Base-by-base conservation (phyloP, 805 yeast genomes). In the Komagataella pseudopastoris region DNA sequence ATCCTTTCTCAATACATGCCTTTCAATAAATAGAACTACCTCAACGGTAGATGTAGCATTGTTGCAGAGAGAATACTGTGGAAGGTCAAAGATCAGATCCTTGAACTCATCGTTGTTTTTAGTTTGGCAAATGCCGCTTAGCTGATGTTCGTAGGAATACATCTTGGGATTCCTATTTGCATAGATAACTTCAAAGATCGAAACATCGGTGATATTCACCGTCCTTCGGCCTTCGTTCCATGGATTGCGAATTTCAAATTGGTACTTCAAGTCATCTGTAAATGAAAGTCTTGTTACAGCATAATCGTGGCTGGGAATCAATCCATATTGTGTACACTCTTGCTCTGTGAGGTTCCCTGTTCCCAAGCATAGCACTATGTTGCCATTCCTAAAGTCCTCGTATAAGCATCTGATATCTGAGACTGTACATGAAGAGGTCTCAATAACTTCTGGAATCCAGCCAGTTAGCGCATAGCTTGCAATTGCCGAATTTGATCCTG, bases 401-500 rank as follows among this genome's bases (percentile, higher is more conserved):
- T 56, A 52, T 52, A 78, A 12, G 53, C 53, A 46, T 23, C 63
- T 52, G 72, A 81, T 39, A 1, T 54, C 44, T 1, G 51, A 54
- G 12, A 49, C 54, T 18, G 66, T 60, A 4, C 75, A 62, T 6
- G 67, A 59, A 6, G 69, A 60, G 1, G 67, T 61, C 1, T 69
- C 56, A 2, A 68, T 53, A 50, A 71, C 72, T 53, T 86, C 89
- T 0, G 96, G 96, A 6, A 83, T 61, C 82, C 85, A 88, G 1
- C 90, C 88, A 2, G 81, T 71, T 2, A 89, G 56, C 46, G 79
- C 64, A 57, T 68, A 86, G 0, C 85, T 75, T 59, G 86, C 96
- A 12, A 74, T 68, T 2, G 85, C 84, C 59, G 86, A 78, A 60
- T 88, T 87, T 0, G 96, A 87, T 0, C 96, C 96, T 1, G 62